Conservation (phyloP, 768 basidiomycete species). For the Auricularia heimuer region DNA sequence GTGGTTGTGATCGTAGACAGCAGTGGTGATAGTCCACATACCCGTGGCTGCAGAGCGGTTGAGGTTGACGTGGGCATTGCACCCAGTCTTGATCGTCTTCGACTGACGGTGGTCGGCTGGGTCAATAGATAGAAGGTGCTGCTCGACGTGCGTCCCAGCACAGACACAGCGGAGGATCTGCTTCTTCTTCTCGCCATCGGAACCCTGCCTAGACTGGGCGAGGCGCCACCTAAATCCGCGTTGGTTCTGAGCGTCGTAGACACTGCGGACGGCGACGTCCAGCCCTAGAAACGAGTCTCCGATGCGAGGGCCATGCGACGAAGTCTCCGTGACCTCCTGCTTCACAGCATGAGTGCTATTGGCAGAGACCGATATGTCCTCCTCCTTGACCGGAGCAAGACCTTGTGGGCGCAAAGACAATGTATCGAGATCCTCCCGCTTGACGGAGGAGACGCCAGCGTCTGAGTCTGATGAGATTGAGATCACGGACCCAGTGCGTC, state of each 20-base stretch:
- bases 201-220: not conserved
- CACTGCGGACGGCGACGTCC: not conserved
- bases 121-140: not conserved
- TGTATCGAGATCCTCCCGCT: no score
- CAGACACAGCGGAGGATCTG: not conserved
- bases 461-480: no score
- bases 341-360: no score
- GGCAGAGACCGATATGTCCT: no score
- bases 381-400: no score
- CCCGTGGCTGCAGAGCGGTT: not conserved
- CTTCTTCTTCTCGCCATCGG: not conserved
- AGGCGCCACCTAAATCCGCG: not conserved
- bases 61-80: constrained; percentile 5
- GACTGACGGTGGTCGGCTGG: not conserved
- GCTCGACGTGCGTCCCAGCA: not conserved
- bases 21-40: not conserved
- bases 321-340: no score
- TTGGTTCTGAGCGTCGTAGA: not conserved
- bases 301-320: no score
- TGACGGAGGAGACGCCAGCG: no score
- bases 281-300: not conserved
- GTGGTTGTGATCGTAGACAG: constrained; percentile 19
- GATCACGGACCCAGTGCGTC: no score
- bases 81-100: not conserved
- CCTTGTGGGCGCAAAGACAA: no score